These are phyloP conservation scores for Phytophthora pisi DNA, from an alignment of 352 stramenopile genomes.

Conservation along the genomic window DNA sequence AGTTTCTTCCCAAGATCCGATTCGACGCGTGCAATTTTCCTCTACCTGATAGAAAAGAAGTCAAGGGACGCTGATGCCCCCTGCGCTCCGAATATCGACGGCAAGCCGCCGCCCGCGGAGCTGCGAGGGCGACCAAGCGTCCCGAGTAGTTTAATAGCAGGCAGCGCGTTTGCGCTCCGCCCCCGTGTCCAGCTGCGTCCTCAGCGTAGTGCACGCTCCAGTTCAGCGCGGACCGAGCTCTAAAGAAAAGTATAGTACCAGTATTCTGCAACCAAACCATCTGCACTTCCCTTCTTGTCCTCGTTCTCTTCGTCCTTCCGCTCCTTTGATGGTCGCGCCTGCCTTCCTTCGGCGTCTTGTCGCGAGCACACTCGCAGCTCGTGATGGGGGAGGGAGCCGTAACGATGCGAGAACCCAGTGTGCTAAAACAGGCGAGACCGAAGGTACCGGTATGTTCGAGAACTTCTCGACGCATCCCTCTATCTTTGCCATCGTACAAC, in stretches of 20 bases:
- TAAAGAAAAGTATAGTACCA: constrained; percentile 37
- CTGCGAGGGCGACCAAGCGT: constrained; percentile 1
- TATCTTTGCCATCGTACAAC: constrained; percentile 8
- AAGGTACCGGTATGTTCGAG: constrained; percentile 26
- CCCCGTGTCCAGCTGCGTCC: constrained; percentile 17
- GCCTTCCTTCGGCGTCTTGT: constrained; percentile 7
- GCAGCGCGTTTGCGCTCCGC: constrained; percentile 4
- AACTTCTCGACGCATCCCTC: constrained; percentile 17
- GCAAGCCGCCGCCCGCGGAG: constrained; percentile 3
- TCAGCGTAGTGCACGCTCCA: constrained; percentile 42
- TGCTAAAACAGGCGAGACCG: constrained; percentile 31
- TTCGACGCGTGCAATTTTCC: constrained; percentile 8
- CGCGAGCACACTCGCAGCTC: neutral
- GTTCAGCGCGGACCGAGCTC: constrained; percentile 28
- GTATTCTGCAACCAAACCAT: constrained; percentile 33
- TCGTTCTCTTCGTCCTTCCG: neutral
- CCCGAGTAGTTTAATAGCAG: constrained; percentile 36
- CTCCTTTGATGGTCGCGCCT: neutral
- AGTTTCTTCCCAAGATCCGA: neutral
- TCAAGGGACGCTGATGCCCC: constrained; percentile 11
- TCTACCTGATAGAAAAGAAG: constrained; percentile 33
- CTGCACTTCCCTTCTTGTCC: constrained; percentile 1
- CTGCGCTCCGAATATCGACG: constrained; percentile 5
- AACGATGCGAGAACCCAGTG: constrained; percentile 11
- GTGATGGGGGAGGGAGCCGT: constrained; percentile 17